These are phyloP conservation scores for Agastache rugosa DNA, from an alignment of 257 asterid species.

Conservation along the genomic window DNA sequence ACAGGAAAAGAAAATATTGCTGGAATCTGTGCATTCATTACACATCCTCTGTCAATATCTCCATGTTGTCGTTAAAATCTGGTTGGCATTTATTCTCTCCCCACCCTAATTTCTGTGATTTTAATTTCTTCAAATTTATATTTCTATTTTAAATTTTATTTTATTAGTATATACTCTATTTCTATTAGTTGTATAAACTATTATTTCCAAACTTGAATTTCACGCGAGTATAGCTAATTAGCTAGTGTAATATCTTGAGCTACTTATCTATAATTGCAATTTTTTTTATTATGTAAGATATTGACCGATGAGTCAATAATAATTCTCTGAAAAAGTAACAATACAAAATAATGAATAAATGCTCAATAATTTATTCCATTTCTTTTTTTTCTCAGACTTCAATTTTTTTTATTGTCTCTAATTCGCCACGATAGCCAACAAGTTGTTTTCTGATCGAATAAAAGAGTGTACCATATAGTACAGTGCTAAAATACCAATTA, in stretches of 20 bases:
- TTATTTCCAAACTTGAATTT: conserved; percentile 1
- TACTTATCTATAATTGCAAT: conserved; percentile 23
- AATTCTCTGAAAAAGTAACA: conserved; percentile 15
- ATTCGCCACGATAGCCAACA: background rate
- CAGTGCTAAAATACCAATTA: background rate
- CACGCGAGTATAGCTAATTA: background rate
- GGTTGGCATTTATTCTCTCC: conserved; percentile 38
- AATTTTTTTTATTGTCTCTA: conserved; percentile 23
- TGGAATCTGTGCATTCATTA: conserved; percentile 14
- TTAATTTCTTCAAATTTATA: background rate
- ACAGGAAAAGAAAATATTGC: conserved; percentile 5
- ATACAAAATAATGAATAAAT: conserved; percentile 19
- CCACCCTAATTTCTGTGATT: background rate
- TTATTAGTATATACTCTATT: background rate
- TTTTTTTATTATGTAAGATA: conserved; percentile 3
- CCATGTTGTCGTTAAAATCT: conserved; percentile 47
- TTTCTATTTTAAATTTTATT: background rate
- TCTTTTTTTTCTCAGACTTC: conserved; percentile 12
- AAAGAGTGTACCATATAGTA: no score
- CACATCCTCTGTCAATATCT: conserved; percentile 45
- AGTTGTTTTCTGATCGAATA: background rate
- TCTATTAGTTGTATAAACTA: background rate
- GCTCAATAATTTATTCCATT: conserved; percentile 16
- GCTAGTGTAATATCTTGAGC: background rate
- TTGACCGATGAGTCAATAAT: background rate